Evolutionary conservation across 345 rosid genomes (phyloP).

Genomic region (Chamaenerion angustifolium): DNA sequence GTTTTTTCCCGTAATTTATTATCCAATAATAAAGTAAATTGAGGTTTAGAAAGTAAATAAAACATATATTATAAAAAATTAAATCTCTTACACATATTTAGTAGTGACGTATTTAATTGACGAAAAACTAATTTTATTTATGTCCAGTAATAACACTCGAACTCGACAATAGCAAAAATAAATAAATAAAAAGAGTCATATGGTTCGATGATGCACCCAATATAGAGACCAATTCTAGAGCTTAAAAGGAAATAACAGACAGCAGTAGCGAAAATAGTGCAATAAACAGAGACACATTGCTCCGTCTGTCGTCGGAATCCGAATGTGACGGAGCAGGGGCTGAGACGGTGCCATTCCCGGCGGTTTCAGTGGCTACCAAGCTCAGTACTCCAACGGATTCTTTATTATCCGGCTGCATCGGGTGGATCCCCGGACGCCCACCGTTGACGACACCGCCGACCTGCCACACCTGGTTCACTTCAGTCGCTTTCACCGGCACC

Average conservation of each 20-base stretch:
- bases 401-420: conserved; percentile 11
- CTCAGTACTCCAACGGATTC: conserved; percentile 9
- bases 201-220: neutral
- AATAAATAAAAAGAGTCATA: too few species aligned
- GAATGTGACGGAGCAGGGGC: too few species aligned
- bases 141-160: too few species aligned
- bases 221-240: neutral
- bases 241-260: neutral
- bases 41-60: too few species aligned
- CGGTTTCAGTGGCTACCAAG: conserved; percentile 5
- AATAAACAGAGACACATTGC: neutral
- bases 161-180: too few species aligned
- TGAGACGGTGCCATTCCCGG: neutral
- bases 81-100: too few species aligned
- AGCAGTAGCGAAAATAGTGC: neutral
- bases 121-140: too few species aligned
- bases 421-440: conserved; percentile 21
- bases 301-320: too few species aligned
- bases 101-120: too few species aligned
- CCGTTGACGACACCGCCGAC: conserved; percentile 30
- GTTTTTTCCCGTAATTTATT: too few species aligned
- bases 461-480: conserved; percentile 78
- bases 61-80: too few species aligned
- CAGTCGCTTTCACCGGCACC: conserved; percentile 24
- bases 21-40: too few species aligned